Evolutionary conservation across 495 filamentous ascomycete genomes (phyloP).

Genomic region (Pyrenopolyporus hunteri): DNA sequence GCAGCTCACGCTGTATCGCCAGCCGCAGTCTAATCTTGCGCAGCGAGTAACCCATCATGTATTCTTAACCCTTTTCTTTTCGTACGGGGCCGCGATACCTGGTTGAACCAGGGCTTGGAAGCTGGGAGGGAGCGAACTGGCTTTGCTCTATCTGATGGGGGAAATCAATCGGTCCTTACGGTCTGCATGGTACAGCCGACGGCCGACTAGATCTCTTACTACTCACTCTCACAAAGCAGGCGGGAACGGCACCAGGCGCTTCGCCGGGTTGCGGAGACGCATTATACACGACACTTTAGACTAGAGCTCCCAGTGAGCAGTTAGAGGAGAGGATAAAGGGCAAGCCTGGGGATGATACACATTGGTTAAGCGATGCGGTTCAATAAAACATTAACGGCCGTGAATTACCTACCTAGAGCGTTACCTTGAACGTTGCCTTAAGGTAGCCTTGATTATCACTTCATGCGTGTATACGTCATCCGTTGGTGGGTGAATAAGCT

Average conservation of each 20-base stretch:
- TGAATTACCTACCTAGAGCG: background rate
- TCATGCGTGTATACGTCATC: conserved; percentile 7
- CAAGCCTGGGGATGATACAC: conserved; percentile 32
- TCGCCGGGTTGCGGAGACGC: conserved; percentile 25
- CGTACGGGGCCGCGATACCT: conserved; percentile 11
- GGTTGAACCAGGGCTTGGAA: conserved; percentile 25
- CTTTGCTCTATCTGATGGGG: conserved; percentile 10
- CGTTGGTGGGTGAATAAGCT: conserved; percentile 26
- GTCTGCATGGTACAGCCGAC: conserved; percentile 26
- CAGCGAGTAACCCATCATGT: conserved; percentile 31
- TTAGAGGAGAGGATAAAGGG: conserved; percentile 18
- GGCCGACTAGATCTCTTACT: background rate
- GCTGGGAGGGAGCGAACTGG: conserved; percentile 16
- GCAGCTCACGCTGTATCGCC: conserved; percentile 18
- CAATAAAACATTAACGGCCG: conserved; percentile 28
- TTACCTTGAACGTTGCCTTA: background rate
- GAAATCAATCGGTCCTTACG: conserved; percentile 10
- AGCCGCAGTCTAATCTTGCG: conserved; percentile 22
- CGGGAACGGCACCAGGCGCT: conserved; percentile 13
- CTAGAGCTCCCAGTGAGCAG: conserved; percentile 34
- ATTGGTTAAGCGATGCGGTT: conserved; percentile 13
- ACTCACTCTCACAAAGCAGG: conserved; percentile 2
- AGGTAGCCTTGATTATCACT: background rate
- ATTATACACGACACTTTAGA: conserved; percentile 22
- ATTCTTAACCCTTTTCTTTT: conserved; percentile 18